phyloP scores from a whole-genome alignment of 495 filamentous ascomycete genomes.

The Trichoderma gamsii region DNA sequence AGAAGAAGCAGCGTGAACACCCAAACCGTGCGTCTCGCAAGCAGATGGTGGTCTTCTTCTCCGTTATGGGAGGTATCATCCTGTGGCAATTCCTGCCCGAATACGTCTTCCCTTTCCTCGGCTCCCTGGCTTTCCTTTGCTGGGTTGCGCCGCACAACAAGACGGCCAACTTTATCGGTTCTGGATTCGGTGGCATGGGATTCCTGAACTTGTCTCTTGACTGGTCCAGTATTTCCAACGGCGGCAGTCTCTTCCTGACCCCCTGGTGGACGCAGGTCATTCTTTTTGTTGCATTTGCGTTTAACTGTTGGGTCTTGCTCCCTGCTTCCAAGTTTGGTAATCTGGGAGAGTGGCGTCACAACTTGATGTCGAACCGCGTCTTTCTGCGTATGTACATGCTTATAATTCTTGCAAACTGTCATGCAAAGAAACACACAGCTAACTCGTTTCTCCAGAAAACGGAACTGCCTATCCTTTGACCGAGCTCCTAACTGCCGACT shows the following conservation, averaged over 20 bases:
- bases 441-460: conserved; percentile 25
- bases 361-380: conserved; percentile 50
- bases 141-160: conserved; percentile 53
- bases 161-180: conserved; percentile 53
- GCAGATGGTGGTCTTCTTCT: conserved; percentile 51
- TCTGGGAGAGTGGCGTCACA: conserved; percentile 43
- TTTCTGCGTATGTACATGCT: conserved; percentile 27
- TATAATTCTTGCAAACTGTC: conserved; percentile 5
- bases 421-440: neutral
- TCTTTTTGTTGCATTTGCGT: conserved; percentile 45
- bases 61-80: conserved; percentile 42
- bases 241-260: conserved; percentile 45
- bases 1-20: conserved; percentile 44
- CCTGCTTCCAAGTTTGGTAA: conserved; percentile 51
- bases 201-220: conserved; percentile 52
- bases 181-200: conserved; percentile 53
- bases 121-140: conserved; percentile 55
- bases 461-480: conserved; percentile 45
- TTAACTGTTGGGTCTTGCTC: conserved; percentile 51
- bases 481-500: conserved; percentile 40
- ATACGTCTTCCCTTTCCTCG: conserved; percentile 50
- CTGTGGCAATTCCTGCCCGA: conserved; percentile 57
- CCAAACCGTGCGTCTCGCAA: conserved; percentile 43
- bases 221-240: conserved; percentile 48
- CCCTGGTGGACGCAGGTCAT: conserved; percentile 53